These are phyloP conservation scores for Trichophyton rubrum DNA, from an alignment of 2,329 filamentous ascomycete genomes.

Conservation along the genomic window DNA sequence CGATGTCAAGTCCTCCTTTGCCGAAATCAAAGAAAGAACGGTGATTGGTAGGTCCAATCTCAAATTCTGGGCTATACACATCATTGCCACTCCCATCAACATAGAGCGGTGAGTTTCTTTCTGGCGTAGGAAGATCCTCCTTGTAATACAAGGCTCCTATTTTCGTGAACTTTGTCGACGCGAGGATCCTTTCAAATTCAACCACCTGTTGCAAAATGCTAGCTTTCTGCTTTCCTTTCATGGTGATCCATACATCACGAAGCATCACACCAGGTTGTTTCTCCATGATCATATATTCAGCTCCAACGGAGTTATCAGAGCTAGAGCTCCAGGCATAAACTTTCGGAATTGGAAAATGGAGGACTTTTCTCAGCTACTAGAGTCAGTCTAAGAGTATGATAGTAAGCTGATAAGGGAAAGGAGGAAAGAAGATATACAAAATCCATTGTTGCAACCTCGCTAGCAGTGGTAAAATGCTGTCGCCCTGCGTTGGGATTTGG, in stretches of 20 bases:
- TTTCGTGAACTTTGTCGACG: conserved; percentile 14
- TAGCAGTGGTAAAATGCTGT: too few relatives aligned
- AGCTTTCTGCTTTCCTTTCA: conserved; percentile 17
- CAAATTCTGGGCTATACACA: conserved; percentile 11
- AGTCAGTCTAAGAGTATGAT: too few relatives aligned
- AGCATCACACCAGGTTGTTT: conserved; percentile 14
- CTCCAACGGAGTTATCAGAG: conserved; percentile 19
- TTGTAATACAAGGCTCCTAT: conserved; percentile 17
- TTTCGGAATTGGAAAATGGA: conserved; percentile 13
- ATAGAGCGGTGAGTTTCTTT: conserved; percentile 4
- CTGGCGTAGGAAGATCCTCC: conserved; percentile 10
- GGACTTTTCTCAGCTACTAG: conserved; percentile 12
- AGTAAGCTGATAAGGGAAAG: too few relatives aligned
- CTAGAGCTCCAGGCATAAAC: conserved; percentile 10
- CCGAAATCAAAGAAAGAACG: conserved; percentile 17
- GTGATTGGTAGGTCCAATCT: conserved; percentile 16
- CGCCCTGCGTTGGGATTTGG: too few relatives aligned
- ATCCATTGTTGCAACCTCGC: too few relatives aligned
- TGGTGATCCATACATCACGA: conserved; percentile 14
- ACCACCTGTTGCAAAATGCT: conserved; percentile 18
- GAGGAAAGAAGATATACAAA: too few relatives aligned
- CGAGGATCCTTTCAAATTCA: conserved; percentile 28
- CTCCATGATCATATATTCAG: conserved; percentile 29
- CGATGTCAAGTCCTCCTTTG: conserved; percentile 13
- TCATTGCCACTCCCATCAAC: conserved; percentile 16